A percentile compares a stretch with the other conserved stretches of the same genome.
Evolutionary conservation across 192 early-diverging fungal genomes (phyloP).

Genomic region (Entomortierella lignicola): DNA sequence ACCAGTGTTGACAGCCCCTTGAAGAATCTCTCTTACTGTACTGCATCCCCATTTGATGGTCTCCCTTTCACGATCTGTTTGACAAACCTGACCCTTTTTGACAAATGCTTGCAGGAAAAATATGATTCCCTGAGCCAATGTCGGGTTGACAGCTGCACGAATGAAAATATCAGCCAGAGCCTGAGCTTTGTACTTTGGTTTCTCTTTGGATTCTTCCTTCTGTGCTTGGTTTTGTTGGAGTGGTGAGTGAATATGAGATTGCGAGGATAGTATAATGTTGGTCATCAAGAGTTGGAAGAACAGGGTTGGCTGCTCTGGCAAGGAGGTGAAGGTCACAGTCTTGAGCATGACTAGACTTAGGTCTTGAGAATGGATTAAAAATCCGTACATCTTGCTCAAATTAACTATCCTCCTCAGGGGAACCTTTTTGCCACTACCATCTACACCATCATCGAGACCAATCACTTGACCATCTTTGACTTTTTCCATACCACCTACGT

Average conservation of each 20-base stretch:
- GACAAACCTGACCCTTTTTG: constrained; percentile 67
- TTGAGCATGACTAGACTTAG: constrained; percentile 84
- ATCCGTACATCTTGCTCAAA: constrained; percentile 87
- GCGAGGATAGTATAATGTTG: constrained; percentile 73
- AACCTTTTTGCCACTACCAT: constrained; percentile 51
- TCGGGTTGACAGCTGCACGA: constrained; percentile 67
- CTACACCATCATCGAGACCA: constrained; percentile 51
- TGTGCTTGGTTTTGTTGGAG: constrained; percentile 11
- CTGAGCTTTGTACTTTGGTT: constrained; percentile 59
- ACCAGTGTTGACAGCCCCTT: constrained; percentile 48
- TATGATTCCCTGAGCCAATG: constrained; percentile 83
- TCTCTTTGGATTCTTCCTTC: constrained; percentile 35
- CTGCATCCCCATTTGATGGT: constrained; percentile 74
- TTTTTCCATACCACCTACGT: constrained; percentile 77
- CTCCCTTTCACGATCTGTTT: constrained; percentile 72
- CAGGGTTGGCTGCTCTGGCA: constrained; percentile 65
- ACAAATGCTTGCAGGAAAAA: constrained; percentile 88
- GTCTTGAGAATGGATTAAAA: constrained; percentile 74
- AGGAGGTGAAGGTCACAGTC: constrained; percentile 80
- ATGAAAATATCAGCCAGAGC: constrained; percentile 66
- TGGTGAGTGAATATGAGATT: constrained; percentile 56
- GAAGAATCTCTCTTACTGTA: constrained; percentile 70
- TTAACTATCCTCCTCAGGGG: constrained; percentile 83
- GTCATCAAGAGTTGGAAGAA: constrained; percentile 81
- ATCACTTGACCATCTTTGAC: constrained; percentile 46